These are phyloP conservation scores for Trichosanthes cucumerina DNA, from an alignment of 306 rosid species.

Conservation along the genomic window DNA sequence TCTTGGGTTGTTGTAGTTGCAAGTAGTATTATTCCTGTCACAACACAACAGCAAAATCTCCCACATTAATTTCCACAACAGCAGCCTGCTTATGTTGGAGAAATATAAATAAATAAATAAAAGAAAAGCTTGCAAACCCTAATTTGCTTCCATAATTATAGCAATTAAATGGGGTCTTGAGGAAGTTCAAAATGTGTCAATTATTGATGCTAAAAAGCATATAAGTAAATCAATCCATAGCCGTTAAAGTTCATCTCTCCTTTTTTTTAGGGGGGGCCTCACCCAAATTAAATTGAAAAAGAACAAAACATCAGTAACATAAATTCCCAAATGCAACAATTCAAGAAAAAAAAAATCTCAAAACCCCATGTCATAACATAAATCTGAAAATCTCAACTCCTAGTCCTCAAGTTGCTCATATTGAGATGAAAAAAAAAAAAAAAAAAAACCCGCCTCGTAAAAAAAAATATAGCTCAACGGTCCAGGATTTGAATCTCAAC, in stretches of 20 bases:
- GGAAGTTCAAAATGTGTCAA: background rate
- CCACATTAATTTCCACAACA: background rate
- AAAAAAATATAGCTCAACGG: too few species aligned
- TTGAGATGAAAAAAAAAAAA: background rate
- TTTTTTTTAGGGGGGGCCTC: background rate
- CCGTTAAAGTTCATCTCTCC: background rate
- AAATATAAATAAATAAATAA: background rate
- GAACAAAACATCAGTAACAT: background rate
- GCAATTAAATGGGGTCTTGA: background rate
- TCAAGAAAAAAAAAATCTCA: background rate
- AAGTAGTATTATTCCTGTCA: background rate
- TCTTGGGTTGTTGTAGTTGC: constrained; percentile 1
- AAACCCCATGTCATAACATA: background rate
- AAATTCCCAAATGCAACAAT: constrained; percentile 1
- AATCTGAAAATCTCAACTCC: background rate
- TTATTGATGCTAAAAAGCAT: background rate
- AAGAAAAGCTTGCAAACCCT: background rate
- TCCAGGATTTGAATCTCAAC: too few species aligned
- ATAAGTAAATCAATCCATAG: background rate
- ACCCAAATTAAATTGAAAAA: background rate
- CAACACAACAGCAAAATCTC: background rate
- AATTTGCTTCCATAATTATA: background rate
- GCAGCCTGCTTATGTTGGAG: background rate
- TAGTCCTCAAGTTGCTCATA: background rate
- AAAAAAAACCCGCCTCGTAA: too few species aligned